Evolutionary conservation across 108 stramenopile genomes (phyloP).

Genomic region (Schizochytrium sp.): DNA sequence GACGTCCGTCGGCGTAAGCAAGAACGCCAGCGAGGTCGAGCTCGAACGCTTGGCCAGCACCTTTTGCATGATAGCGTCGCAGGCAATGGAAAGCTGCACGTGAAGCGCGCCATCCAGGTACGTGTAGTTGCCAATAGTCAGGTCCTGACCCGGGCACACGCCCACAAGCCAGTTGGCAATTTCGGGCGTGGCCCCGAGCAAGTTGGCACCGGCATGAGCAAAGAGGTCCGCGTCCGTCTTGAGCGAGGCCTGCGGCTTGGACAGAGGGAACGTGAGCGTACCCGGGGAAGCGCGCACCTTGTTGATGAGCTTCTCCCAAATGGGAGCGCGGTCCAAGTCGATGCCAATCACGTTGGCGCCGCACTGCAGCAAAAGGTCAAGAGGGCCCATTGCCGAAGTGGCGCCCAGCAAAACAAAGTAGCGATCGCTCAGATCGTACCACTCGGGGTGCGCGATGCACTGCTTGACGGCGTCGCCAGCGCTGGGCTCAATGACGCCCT

Average conservation of each 20-base stretch:
- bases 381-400: constrained; percentile 95
- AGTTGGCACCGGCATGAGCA: constrained; percentile 73
- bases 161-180: constrained; percentile 86
- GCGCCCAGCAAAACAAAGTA: constrained; percentile 95
- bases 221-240: constrained; percentile 60
- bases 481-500: constrained; percentile 86
- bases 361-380: constrained; percentile 73
- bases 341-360: constrained; percentile 90
- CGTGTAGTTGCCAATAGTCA: constrained; percentile 85
- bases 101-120: constrained; percentile 92
- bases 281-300: constrained; percentile 70
- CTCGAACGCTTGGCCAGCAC: constrained; percentile 47
- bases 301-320: constrained; percentile 80
- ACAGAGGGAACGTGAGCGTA: constrained; percentile 84
- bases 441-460: constrained; percentile 68
- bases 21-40: constrained; percentile 72
- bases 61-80: constrained; percentile 61
- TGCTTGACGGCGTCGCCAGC: constrained; percentile 80
- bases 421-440: constrained; percentile 68
- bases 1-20: constrained; percentile 95
- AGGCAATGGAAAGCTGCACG: constrained; percentile 86
- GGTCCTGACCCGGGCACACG: constrained; percentile 64
- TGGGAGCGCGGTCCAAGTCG: constrained; percentile 77
- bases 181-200: constrained; percentile 81
- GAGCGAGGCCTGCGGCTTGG: constrained; percentile 40